phyloP scores from a whole-genome alignment of 345 rosid genomes.

The Erysimum cheiranthoides region DNA sequence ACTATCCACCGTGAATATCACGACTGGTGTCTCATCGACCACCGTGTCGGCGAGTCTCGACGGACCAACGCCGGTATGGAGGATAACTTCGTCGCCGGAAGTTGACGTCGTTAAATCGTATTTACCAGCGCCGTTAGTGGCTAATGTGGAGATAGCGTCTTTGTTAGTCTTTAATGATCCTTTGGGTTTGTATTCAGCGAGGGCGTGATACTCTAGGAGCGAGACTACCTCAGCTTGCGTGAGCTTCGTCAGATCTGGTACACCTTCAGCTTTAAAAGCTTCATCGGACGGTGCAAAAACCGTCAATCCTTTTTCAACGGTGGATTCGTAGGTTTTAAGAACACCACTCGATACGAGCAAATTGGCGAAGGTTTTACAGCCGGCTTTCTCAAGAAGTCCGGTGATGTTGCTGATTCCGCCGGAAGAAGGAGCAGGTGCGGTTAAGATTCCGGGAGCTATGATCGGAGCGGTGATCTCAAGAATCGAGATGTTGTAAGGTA shows the following conservation, averaged over 20 bases:
- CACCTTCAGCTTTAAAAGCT: slow-evolving; percentile 74
- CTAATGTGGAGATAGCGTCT: slow-evolving; percentile 67
- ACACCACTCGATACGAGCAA: slow-evolving; percentile 73
- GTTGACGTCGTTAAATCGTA: slow-evolving; percentile 64
- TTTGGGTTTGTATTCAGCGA: slow-evolving; percentile 64
- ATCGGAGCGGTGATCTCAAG: slow-evolving; percentile 72
- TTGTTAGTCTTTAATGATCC: slow-evolving; percentile 70
- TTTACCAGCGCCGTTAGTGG: slow-evolving; percentile 73
- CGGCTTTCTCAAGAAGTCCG: slow-evolving; percentile 78
- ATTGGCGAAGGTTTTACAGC: slow-evolving; percentile 77
- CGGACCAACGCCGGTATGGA: slow-evolving; percentile 69
- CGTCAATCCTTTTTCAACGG: slow-evolving; percentile 69
- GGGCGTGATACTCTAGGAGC: slow-evolving; percentile 76
- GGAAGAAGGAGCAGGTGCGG: slow-evolving; percentile 66
- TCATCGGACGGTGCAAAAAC: slow-evolving; percentile 86
- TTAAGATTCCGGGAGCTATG: slow-evolving; percentile 64
- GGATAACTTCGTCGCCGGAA: slow-evolving; percentile 71
- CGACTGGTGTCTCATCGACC: slow-evolving; percentile 71
- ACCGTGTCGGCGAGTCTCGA: slow-evolving; percentile 78
- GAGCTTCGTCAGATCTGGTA: slow-evolving; percentile 77
- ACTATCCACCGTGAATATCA: slow-evolving; percentile 74
- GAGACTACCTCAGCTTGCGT: slow-evolving; percentile 70
- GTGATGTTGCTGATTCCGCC: slow-evolving; percentile 64
- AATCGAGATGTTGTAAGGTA: slow-evolving; percentile 86
- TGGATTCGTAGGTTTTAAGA: slow-evolving; percentile 66